Evolutionary conservation across 331 rosid species (phyloP), one percentile per base, ranked within the genome.

Genomic region (Spiraea crenata): DNA sequence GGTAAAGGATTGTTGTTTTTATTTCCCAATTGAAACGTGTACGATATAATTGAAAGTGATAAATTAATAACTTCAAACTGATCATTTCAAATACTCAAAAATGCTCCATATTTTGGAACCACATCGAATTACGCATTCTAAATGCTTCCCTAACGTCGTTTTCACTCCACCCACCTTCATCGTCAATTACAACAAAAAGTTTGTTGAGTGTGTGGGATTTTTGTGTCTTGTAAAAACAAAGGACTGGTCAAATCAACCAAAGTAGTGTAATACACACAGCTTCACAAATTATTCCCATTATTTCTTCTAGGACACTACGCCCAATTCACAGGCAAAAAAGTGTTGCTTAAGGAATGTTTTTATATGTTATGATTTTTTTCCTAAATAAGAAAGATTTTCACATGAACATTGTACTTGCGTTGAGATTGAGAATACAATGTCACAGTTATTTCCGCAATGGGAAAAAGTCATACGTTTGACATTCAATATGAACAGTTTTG

Each of bases 401-500:
- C 9, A 56, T 37, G 20, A 37, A 59, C 37, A 6, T 59, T 59
- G 44, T 35, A 58, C 64, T 6, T 14, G 17, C 42, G 34, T 9
- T 58, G 13, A n/a, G n/a, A n/a, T 58, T 48, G 0, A 12, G 54
- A 48, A 13, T 14, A 2, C 20, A 50, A 14, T 1, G 34, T 17
- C 7, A 47, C 34, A 46, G 59, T 4, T 9, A 42, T 70, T 56
- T 45, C 65, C 51, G 3, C 0, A 69, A 25, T 7, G 3, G 3
- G 66, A 17, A 34, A 34, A 5, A 12, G 47, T 57, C 74, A 13
- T n/a, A 34, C 38, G 39, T 17, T 42, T 44, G 51, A 46, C 19
- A 2, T 40, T 57, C 57, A 57, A 17, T 57, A 25, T 68, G 46
- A 58, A 67, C 42, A 46, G 34, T 51, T 25, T 60, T 49, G 75